Evolutionary conservation across 139 green algal genomes (phyloP).

Genomic region (Mesotaenium endlicherianum): DNA sequence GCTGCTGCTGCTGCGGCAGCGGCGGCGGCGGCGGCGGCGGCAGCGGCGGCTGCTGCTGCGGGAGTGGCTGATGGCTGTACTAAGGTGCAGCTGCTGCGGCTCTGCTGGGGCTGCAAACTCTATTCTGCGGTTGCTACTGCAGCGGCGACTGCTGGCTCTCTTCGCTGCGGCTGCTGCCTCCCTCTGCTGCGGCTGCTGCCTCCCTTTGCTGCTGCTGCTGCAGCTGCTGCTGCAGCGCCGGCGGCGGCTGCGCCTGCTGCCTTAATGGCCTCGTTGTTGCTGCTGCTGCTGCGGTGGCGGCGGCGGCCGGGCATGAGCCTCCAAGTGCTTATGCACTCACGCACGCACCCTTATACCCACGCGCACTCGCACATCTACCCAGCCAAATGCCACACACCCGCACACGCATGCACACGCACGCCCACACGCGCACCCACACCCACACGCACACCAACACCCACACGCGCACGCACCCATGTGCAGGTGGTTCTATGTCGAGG

Average conservation of each 20-base stretch:
- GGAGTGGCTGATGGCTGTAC: neutral
- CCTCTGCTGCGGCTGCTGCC: no score
- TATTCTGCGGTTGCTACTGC: neutral
- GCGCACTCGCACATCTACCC: neutral
- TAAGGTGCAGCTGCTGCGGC: neutral
- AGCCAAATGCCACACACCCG: neutral
- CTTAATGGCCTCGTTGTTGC: no score
- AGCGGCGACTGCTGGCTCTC: neutral
- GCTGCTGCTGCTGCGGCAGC: neutral
- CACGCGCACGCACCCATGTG: neutral
- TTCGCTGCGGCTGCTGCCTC: neutral
- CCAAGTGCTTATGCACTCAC: neutral
- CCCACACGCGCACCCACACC: no score
- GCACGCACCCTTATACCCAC: neutral
- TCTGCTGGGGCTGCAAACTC: neutral
- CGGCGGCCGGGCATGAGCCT: no score
- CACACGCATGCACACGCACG: no score
- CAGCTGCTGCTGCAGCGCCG: neutral
- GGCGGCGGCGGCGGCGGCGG: no score
- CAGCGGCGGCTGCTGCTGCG: neutral
- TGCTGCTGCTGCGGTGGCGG: no score
- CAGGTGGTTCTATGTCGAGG: neutral
- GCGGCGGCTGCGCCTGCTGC: neutral
- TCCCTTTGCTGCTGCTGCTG: neutral
- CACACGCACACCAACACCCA: no score